These are phyloP conservation scores for Panicum hallii DNA, from an alignment of 202 grass and related monocot genomes.

Conservation along the genomic window DNA sequence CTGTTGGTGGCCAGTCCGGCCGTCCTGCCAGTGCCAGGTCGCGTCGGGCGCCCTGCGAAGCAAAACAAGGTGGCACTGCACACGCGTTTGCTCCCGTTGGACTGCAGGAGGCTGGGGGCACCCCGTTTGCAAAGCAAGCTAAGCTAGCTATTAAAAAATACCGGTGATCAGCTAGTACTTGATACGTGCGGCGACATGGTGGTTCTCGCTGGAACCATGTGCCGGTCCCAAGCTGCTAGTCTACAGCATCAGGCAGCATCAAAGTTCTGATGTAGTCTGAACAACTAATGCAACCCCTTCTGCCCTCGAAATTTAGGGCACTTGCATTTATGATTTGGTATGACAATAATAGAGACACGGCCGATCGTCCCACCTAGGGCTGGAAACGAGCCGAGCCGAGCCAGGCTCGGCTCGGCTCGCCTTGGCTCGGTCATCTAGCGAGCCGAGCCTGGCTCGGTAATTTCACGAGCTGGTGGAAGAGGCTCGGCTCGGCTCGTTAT, in stretches of 20 bases:
- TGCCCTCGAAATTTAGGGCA: neutral
- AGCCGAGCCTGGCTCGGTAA: too few species aligned
- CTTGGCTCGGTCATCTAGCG: too few species aligned
- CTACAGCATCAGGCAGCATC: neutral
- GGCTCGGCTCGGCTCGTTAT: too few species aligned
- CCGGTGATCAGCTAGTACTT: neutral
- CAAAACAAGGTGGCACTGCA: neutral
- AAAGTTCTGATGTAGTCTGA: neutral
- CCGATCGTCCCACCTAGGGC: too few species aligned
- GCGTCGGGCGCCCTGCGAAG: neutral
- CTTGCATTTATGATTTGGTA: too few species aligned
- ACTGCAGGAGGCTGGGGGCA: neutral
- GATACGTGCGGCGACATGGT: neutral
- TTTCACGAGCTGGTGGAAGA: too few species aligned
- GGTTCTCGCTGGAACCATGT: constrained; percentile 11
- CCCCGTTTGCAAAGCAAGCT: neutral
- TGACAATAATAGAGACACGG: too few species aligned
- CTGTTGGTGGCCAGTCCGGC: neutral
- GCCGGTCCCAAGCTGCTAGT: neutral
- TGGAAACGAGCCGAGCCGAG: too few species aligned
- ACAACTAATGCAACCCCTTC: neutral
- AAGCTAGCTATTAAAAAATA: neutral
- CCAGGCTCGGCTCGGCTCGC: too few species aligned
- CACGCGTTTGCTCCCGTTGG: too few species aligned
- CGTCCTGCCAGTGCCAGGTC: neutral